These are phyloP conservation scores for Diaporthe nobilis DNA, from an alignment of 2,329 filamentous ascomycete species.

Conservation along the genomic window DNA sequence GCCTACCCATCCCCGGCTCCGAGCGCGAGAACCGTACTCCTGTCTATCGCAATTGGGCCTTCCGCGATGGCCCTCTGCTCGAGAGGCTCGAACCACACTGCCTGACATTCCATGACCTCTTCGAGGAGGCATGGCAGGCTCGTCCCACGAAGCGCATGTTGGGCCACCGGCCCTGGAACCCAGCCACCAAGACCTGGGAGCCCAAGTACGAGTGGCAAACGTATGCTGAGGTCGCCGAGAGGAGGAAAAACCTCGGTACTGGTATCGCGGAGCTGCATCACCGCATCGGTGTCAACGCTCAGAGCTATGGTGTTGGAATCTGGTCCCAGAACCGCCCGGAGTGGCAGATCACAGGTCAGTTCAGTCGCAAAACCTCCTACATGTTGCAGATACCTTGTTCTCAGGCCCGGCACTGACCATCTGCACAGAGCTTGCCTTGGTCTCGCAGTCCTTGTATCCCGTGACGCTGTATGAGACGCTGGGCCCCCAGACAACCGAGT, in stretches of 20 bases:
- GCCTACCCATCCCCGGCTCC: constrained; percentile 81
- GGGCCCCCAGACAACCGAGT: constrained; percentile 91
- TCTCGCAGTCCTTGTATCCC: constrained; percentile 88
- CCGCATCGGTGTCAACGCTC: constrained; percentile 74
- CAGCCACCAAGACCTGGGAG: constrained; percentile 78
- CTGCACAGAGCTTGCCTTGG: constrained; percentile 80
- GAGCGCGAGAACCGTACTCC: constrained; percentile 79
- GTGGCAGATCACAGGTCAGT: constrained; percentile 84
- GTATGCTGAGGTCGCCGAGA: constrained; percentile 82
- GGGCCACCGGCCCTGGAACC: constrained; percentile 85
- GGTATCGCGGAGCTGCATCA: constrained; percentile 88
- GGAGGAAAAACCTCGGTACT: constrained; percentile 87
- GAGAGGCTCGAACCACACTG: constrained; percentile 79
- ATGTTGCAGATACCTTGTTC: not conserved
- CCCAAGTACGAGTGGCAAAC: constrained; percentile 87
- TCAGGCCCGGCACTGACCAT: constrained; percentile 10
- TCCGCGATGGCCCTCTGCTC: constrained; percentile 78
- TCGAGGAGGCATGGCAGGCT: constrained; percentile 76
- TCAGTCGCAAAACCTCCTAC: not conserved
- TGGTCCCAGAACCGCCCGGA: constrained; percentile 92
- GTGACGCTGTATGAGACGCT: constrained; percentile 98
- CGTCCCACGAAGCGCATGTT: constrained; percentile 80
- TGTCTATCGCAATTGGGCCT: constrained; percentile 88
- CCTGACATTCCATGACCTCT: constrained; percentile 83
- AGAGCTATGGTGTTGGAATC: constrained; percentile 82